These are phyloP conservation scores for Escovopsis sp. DNA, from an alignment of 2,329 filamentous ascomycete genomes.

Conservation along the genomic window DNA sequence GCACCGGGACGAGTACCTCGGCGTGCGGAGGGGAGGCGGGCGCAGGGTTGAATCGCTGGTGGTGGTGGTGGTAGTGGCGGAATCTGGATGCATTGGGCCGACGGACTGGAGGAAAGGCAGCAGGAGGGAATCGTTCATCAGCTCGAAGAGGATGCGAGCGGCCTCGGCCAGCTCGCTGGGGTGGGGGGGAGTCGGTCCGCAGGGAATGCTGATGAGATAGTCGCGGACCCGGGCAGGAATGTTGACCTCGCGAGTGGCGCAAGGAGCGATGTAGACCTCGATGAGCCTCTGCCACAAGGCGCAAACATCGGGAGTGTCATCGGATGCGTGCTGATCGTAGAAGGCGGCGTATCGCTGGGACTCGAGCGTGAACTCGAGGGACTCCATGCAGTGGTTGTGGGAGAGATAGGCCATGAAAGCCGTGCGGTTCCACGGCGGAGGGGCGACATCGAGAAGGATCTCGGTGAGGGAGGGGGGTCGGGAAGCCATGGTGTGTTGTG, in stretches of 20 bases:
- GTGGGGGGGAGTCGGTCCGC: conserved; percentile 49
- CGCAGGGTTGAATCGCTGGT: conserved; percentile 20
- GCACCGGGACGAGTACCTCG: conserved; percentile 25
- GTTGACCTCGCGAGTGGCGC: conserved; percentile 77
- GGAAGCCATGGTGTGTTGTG: conserved; percentile 17
- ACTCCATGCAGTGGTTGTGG: conserved; percentile 93
- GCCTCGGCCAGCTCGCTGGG: conserved; percentile 69
- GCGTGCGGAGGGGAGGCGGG: conserved; percentile 19
- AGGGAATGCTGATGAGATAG: conserved; percentile 45
- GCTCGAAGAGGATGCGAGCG: conserved; percentile 76
- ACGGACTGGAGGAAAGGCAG: conserved; percentile 74
- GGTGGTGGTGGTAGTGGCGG: no score
- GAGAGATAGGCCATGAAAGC: conserved; percentile 96
- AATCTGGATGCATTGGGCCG: conserved; percentile 22
- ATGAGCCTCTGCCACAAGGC: conserved; percentile 79
- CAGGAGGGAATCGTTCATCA: conserved; percentile 95
- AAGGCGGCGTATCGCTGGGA: conserved; percentile 66
- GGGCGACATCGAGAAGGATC: conserved; percentile 73
- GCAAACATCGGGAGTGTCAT: conserved; percentile 47
- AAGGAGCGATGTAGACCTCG: conserved; percentile 78
- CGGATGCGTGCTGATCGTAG: conserved; percentile 28
- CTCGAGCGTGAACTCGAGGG: conserved; percentile 91
- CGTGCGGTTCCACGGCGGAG: conserved; percentile 75
- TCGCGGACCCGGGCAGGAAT: conserved; percentile 77
- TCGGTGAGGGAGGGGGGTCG: conserved; percentile 60